Evolutionary conservation across 163 green algal genomes (phyloP).

Genomic region (Dunaliella salina): DNA sequence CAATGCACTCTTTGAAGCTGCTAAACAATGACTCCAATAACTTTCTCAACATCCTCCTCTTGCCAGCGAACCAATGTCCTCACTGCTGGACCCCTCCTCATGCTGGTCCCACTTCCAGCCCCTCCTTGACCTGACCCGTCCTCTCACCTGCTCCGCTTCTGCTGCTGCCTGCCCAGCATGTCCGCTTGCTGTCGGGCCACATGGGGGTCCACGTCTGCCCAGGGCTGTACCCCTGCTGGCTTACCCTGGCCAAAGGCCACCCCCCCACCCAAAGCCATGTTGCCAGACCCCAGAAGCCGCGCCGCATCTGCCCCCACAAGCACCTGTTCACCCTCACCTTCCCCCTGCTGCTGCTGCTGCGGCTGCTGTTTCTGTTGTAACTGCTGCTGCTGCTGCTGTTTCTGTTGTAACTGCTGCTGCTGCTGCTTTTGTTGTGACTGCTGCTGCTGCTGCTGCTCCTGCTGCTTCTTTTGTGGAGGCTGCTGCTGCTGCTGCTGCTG

Average conservation of each 20-base stretch:
- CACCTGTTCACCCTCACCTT: not conserved
- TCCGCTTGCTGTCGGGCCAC: not conserved
- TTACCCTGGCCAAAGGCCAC: not conserved
- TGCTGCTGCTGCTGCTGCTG: not conserved
- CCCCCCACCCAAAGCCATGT: not conserved
- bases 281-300: not conserved
- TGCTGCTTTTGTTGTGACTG: not conserved
- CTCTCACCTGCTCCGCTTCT: not conserved
- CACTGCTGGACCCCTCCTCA: no score
- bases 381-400: not conserved
- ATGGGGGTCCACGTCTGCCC: not conserved
- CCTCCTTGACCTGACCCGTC: no score
- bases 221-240: not conserved
- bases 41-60: no score
- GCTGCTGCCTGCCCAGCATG: not conserved
- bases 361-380: no score
- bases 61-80: no score
- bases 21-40: no score
- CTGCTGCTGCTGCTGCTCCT: not conserved
- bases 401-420: not conserved
- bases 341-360: not conserved
- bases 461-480: not conserved
- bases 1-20: no score
- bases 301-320: not conserved
- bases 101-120: no score